phyloP scores from a whole-genome alignment of 139 green algal genomes.

The Chlamydomonas sp. region DNA sequence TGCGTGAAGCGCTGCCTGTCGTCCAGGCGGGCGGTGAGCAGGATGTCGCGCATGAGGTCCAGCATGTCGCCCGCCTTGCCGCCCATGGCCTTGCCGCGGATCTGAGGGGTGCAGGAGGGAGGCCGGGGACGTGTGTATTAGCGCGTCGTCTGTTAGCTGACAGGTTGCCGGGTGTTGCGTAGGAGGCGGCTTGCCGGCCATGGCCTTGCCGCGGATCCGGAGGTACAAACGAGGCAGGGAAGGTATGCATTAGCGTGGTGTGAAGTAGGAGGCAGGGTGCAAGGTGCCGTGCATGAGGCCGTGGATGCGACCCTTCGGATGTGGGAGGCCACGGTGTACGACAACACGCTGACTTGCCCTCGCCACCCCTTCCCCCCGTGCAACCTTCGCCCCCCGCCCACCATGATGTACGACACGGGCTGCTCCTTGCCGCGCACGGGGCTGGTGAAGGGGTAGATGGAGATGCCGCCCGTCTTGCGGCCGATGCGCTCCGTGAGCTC shows the following conservation, averaged over 20 bases:
- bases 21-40: constrained; percentile 85
- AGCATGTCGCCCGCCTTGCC: constrained; percentile 91
- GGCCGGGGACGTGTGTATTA: not conserved
- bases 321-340: too few species aligned
- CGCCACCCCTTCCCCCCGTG: not conserved
- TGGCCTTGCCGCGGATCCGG: constrained; percentile 89
- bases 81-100: constrained; percentile 93
- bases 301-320: too few species aligned
- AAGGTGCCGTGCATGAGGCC: too few species aligned
- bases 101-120: constrained; percentile 26
- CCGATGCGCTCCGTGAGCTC: constrained; percentile 97
- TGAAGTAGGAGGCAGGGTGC: too few species aligned
- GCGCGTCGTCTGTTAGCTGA: too few species aligned
- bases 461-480: constrained; percentile 95
- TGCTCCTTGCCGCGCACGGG: constrained; percentile 63
- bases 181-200: constrained; percentile 73
- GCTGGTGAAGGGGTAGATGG: constrained; percentile 89
- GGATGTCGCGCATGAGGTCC: constrained; percentile 86
- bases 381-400: constrained; percentile 44
- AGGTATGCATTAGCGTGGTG: too few species aligned
- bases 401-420: constrained; percentile 83
- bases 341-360: not conserved
- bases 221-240: not conserved
- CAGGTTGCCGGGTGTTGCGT: too few species aligned
- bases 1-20: constrained; percentile 95